Percentiles rank a stretch among this genome's conserved stretches.
phyloP scores from a whole-genome alignment of 805 yeast genomes.

The Ogataea nonfermentans region DNA sequence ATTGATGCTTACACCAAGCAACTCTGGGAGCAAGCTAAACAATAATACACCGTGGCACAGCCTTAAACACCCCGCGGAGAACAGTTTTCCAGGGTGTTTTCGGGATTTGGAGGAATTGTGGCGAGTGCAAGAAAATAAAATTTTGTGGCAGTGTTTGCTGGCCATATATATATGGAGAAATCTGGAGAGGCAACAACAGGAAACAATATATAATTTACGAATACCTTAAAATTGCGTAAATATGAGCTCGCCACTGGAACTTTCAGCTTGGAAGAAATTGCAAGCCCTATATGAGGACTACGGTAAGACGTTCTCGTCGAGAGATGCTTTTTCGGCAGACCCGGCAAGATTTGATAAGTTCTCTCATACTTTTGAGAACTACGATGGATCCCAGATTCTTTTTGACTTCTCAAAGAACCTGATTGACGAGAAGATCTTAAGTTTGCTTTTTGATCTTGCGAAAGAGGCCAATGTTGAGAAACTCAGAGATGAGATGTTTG shows the following conservation, averaged over 20 bases:
- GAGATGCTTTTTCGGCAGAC: constrained; percentile 76
- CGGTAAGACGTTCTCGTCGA: constrained; percentile 71
- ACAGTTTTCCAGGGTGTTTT: constrained; percentile 14
- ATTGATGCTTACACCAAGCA: constrained; percentile 45
- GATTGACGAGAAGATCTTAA: constrained; percentile 78
- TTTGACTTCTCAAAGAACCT: constrained; percentile 96
- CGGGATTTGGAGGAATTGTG: constrained; percentile 1
- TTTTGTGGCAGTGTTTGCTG: constrained; percentile 10
- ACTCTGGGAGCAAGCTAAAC: constrained; percentile 37
- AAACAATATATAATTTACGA: no score
- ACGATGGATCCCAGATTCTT: constrained; percentile 81
- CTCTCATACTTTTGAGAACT: constrained; percentile 77
- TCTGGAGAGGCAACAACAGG: constrained; percentile 8
- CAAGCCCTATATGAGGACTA: constrained; percentile 64
- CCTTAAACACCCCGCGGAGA: constrained; percentile 10
- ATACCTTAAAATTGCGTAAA: no score
- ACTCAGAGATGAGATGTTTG: constrained; percentile 87
- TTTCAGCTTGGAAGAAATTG: constrained; percentile 82
- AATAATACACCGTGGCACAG: constrained; percentile 2
- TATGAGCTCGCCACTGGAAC: constrained; percentile 45
- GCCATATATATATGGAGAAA: constrained; percentile 3
- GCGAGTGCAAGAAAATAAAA: not conserved
- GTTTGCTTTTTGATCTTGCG: constrained; percentile 71
- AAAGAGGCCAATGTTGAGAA: constrained; percentile 84
- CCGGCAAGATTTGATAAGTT: constrained; percentile 71